Base-by-base conservation (phyloP, 495 filamentous ascomycete genomes). In the Hypoxylon rickii region DNA sequence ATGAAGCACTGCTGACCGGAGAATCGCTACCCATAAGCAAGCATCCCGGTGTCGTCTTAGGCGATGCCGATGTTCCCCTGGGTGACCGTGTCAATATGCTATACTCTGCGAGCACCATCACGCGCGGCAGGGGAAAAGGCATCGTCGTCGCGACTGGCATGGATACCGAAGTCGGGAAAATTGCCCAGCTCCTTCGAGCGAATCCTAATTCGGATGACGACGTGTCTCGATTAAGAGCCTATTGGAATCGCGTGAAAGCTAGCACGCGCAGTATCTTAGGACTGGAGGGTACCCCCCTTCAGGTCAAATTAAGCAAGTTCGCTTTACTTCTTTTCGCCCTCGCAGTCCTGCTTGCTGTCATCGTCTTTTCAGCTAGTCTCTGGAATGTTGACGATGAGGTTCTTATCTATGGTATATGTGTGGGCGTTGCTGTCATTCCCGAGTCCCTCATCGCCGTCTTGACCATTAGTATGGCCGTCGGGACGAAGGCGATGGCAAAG, bases 1-100 rank as follows among this genome's bases (percentile, higher is more conserved):
- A 89, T 58, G 87, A 90, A 65, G 85, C 88, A 21, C 74, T 89
- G 8, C 75, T 91, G 8, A 91, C 88, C 6, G 88, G 88, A n/a
- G 88, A 91, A 63, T 87, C 85, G 29, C 68, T 89, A n/a, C 86
- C 87, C 15, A 83, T 88, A n/a, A 68, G 74, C 15, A 90, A 91
- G 63, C 69, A 69, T 20, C 70, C 76, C 1, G 68, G 65, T 17
- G 50, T 61, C 6, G 57, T 73, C 7, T 70, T 79, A 16, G 19
- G 41, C 18, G 68, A 70, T 29, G 48, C 56, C 5, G 77, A 83
- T 11, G 79, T 84, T 34, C 81, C 85, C 1, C 79, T 84, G 7
- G 87, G 88, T 12, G 88, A 91, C 55, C 80, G 87, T 16, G 68
- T 83, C 22, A 90, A 91, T 61, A 84, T 89, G 60, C 82, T 82